Percentiles rank a stretch among this genome's conserved stretches.
phyloP scores from a whole-genome alignment of 345 rosid species.

The Citropsis articulata region DNA sequence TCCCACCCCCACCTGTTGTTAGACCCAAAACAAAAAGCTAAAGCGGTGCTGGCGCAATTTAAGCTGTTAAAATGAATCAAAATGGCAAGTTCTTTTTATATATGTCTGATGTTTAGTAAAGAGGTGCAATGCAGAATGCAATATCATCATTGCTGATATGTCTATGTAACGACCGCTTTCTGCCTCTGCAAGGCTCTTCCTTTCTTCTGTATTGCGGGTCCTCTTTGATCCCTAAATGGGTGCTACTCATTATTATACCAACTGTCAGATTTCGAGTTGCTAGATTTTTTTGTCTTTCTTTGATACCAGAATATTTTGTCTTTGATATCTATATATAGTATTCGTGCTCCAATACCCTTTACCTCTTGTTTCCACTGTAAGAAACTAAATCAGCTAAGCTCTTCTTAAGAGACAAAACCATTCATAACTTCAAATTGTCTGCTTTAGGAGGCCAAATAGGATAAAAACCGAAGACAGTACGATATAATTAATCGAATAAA shows the following conservation, averaged over 20 bases:
- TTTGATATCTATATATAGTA: too few species aligned
- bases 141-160: not conserved
- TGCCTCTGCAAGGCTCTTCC: not conserved
- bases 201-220: slow-evolving; percentile 13
- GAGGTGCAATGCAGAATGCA: not conserved
- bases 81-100: not conserved
- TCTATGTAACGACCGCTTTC: slow-evolving; percentile 12
- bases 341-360: not conserved
- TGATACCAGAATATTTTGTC: too few species aligned
- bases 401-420: too few species aligned
- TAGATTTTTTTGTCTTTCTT: not conserved
- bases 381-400: too few species aligned
- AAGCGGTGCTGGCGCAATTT: slow-evolving; percentile 28
- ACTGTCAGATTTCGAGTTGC: slow-evolving; percentile 15
- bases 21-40: not conserved
- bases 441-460: too few species aligned
- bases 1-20: slow-evolving; percentile 23
- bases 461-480: too few species aligned
- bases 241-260: slow-evolving; percentile 18
- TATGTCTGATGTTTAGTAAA: not conserved
- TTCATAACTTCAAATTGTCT: too few species aligned
- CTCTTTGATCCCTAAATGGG: slow-evolving; percentile 27
- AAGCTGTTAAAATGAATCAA: slow-evolving; percentile 5
- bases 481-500: too few species aligned
- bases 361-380: not conserved